Percentiles rank a stretch among this genome's conserved stretches.
phyloP scores from a whole-genome alignment of 1,139 yeast species.

The Magnusiomyces magnusii region DNA sequence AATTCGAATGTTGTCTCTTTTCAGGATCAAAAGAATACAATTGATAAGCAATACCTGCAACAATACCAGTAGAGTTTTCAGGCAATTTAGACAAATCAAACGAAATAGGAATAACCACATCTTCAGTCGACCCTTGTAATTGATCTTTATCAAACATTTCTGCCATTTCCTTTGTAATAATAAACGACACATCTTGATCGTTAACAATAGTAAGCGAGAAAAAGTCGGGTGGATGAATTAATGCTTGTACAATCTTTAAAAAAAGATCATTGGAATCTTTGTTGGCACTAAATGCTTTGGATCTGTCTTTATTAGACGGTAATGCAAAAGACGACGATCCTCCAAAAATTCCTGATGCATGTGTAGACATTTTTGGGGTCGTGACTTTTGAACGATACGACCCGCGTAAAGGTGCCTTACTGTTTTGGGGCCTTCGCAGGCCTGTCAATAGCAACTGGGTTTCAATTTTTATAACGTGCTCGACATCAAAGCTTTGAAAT shows the following conservation, averaged over 20 bases:
- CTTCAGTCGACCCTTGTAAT: conserved; percentile 52
- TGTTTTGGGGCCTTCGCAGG: background rate
- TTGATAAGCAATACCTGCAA: conserved; percentile 49
- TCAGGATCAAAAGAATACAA: conserved; percentile 2
- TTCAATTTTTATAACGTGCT: conserved; percentile 40
- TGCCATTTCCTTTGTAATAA: conserved; percentile 38
- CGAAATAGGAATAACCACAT: conserved; percentile 48
- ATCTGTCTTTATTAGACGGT: background rate
- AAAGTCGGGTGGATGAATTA: conserved; percentile 40
- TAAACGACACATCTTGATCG: conserved; percentile 44
- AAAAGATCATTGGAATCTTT: conserved; percentile 20
- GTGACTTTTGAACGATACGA: background rate
- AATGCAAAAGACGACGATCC: background rate
- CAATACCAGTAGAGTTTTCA: conserved; percentile 57
- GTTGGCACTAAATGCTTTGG: background rate
- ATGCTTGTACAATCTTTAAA: conserved; percentile 23
- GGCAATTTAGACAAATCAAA: conserved; percentile 52
- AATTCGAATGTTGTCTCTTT: background rate
- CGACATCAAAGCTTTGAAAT: conserved; percentile 27
- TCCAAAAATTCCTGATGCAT: no score
- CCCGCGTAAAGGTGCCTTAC: background rate
- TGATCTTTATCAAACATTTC: conserved; percentile 31
- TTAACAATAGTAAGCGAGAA: conserved; percentile 53
- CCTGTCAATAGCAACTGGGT: conserved; percentile 44
- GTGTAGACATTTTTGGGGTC: background rate